Evolutionary conservation across 2,329 filamentous ascomycete species (phyloP), one percentile per base, ranked within the genome.

Genomic region (Fusarium secorum): DNA sequence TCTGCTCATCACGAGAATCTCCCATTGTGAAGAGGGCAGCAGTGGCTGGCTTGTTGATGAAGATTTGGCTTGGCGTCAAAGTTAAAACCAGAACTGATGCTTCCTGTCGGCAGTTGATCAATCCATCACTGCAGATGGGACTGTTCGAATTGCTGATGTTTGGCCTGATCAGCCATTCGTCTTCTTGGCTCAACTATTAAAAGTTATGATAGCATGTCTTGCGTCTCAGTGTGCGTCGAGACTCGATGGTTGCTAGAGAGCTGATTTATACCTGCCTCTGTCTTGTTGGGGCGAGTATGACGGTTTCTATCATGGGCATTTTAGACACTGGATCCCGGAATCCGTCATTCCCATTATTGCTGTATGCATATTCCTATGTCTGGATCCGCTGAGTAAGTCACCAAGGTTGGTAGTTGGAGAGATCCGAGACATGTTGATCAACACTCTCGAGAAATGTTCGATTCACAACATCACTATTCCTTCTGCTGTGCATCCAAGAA

Each of bases 71-170:
- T 49, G 59, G 56, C 30, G 55, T 24, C 44, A 46, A 66, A 66
- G 49, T 55, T 38, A 46, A 45, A 60, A 20, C 24, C 60, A 46
- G 38, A 33, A 36, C 15, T 39, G 28, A 41, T 56, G 22, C 28
- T 44, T 65, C 15, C 24, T 46, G 32, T 72, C 64, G 55, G 60
- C 60, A 66, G 42, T 69, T 71, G 45, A 55, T 41, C 18, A 22
- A 28, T n/a, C n/a, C 14, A 41, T 26, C 32, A 38, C 22, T 28
- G 14, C 18, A 51, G 11, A 33, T 35, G 51, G 41, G 24, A 24
- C 22, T 38, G 33, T 17, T 30, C 20, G 18, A 24, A 22, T 45
- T 53, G 14, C 24, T n/a, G 36, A 32, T 36, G 30, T 10, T 54
- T n/a, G 28, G 26, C 18, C 30, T 41, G 17, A n/a, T 20, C 33